phyloP scores from a whole-genome alignment of 2,329 filamentous ascomycete genomes.

The Epicoccum nigrum region DNA sequence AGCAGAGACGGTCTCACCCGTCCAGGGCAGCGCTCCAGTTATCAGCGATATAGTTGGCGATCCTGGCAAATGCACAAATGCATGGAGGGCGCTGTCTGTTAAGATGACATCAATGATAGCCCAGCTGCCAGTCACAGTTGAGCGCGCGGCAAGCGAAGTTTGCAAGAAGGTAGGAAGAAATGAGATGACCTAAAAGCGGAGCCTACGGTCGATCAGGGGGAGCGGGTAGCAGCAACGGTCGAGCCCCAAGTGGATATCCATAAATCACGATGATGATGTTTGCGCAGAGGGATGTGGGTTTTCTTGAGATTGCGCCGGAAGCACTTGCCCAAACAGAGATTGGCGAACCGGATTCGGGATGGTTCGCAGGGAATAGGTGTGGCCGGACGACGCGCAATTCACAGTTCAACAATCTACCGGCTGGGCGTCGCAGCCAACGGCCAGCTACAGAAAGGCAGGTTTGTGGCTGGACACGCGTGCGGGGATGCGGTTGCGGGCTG shows the following conservation, averaged over 20 bases:
- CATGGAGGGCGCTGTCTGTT: neutral
- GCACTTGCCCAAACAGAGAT: constrained; percentile 11
- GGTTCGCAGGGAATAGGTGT: constrained; percentile 7
- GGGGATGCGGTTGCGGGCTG: neutral
- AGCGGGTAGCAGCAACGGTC: constrained; percentile 14
- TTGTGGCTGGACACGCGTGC: constrained; percentile 8
- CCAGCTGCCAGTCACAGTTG: neutral
- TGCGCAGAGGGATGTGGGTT: constrained; percentile 14
- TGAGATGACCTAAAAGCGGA: constrained; percentile 20
- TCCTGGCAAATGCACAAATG: neutral
- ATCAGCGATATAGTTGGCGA: constrained; percentile 1
- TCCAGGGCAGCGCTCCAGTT: neutral
- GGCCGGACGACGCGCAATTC: constrained; percentile 16
- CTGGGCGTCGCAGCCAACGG: constrained; percentile 8
- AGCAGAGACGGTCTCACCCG: neutral
- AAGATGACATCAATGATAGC: constrained; percentile 10
- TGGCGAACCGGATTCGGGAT: constrained; percentile 4
- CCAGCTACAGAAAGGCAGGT: constrained; percentile 1
- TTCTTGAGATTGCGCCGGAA: constrained; percentile 16
- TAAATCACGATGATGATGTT: constrained; percentile 15
- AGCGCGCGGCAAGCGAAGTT: constrained; percentile 14
- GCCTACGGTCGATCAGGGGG: constrained; percentile 16
- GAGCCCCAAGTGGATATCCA: constrained; percentile 12
- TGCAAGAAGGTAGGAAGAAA: constrained; percentile 15
- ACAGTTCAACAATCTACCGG: constrained; percentile 13